Percentiles rank a stretch among this genome's conserved stretches.
phyloP scores from a whole-genome alignment of 495 filamentous ascomycete genomes.

The Cercophora newfieldiana region DNA sequence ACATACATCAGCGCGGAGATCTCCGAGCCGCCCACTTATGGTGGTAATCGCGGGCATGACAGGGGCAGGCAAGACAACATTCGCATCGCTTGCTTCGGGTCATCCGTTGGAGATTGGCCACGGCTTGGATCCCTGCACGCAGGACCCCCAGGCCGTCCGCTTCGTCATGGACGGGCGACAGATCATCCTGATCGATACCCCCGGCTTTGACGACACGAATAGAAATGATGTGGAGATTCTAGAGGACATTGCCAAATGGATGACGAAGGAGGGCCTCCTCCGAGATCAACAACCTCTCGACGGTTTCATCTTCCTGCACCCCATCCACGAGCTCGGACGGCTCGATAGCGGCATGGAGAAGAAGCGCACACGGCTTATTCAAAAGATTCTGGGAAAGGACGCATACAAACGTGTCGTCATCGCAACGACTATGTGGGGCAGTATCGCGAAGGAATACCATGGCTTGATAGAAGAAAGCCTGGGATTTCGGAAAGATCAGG shows the following conservation, averaged over 20 bases:
- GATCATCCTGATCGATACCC: slow-evolving; percentile 4
- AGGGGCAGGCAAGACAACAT: background rate
- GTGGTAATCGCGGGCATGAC: background rate
- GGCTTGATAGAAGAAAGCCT: no score
- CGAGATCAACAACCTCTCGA: background rate
- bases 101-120: background rate
- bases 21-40: background rate
- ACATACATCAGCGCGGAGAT: background rate
- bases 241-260: background rate
- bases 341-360: background rate
- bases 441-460: no score
- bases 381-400: background rate
- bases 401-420: slow-evolving; percentile 1
- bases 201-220: background rate
- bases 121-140: background rate
- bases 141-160: background rate
- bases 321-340: background rate
- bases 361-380: background rate
- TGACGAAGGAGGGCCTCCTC: background rate
- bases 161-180: background rate
- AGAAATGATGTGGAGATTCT: background rate
- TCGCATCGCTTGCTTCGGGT: slow-evolving; percentile 1
- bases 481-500: no score
- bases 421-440: slow-evolving; percentile 1
- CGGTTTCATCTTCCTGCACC: slow-evolving; percentile 2